phyloP scores from a whole-genome alignment of 257 asterid species.

The Striga asiatica region DNA sequence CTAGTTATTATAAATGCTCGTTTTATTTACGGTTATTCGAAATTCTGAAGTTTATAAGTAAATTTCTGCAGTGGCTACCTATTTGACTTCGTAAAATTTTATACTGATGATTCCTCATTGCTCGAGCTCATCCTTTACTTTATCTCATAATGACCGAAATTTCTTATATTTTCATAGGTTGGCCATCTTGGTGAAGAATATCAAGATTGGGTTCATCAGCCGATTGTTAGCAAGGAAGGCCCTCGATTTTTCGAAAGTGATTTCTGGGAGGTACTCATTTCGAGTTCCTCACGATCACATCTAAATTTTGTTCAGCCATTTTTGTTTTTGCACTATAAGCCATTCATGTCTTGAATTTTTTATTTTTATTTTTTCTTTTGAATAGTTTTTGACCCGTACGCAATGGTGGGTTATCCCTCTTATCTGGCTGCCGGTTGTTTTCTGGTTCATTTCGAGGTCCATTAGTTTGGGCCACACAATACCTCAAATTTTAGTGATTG shows the following conservation, averaged over 20 bases:
- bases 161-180: conserved; percentile 35
- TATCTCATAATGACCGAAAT: no score
- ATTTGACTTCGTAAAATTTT: no score
- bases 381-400: conserved; percentile 65
- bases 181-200: conserved; percentile 88
- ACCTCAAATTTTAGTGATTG: conserved; percentile 28
- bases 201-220: conserved; percentile 97
- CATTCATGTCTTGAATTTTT: neutral
- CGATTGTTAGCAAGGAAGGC: conserved; percentile 72
- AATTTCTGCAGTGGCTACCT: no score
- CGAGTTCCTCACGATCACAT: no score
- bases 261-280: conserved; percentile 61
- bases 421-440: conserved; percentile 72
- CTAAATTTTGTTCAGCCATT: no score
- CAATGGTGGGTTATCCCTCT: conserved; percentile 82
- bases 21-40: no score
- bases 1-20: no score
- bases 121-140: no score
- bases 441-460: conserved; percentile 42
- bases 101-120: no score
- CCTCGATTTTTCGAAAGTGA: conserved; percentile 81
- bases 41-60: no score
- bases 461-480: conserved; percentile 32
- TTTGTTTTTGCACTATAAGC: no score
- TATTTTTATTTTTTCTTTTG: neutral